A percentile compares a stretch with the other conserved stretches of the same genome.
These are phyloP conservation scores for Ilyonectria robusta DNA, from an alignment of 2,329 filamentous ascomycete species.

Conservation along the genomic window DNA sequence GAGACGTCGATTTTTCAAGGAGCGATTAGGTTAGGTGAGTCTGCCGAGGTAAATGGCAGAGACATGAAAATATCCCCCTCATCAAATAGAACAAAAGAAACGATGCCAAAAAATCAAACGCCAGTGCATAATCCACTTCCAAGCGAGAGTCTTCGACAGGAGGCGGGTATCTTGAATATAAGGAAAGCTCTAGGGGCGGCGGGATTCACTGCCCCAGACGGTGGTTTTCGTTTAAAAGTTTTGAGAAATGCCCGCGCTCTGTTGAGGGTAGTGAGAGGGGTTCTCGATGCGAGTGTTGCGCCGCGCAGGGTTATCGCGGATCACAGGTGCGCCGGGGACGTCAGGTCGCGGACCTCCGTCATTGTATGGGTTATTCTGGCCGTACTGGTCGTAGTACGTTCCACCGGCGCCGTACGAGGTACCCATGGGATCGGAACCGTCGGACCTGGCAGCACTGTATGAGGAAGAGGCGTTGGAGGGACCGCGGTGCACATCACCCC, in stretches of 20 bases:
- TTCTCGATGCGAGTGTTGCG: conserved; percentile 97
- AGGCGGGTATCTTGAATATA: conserved; percentile 48
- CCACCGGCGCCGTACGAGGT: conserved; percentile 63
- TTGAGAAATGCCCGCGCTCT: conserved; percentile 95
- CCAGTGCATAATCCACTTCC: conserved; percentile 46
- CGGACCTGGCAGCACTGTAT: conserved; percentile 88
- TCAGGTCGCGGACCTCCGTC: conserved; percentile 62
- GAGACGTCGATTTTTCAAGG: conserved; percentile 27
- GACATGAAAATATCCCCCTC: conserved; percentile 21
- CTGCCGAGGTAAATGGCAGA: conserved; percentile 13
- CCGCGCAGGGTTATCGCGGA: conserved; percentile 91
- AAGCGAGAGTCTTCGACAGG: conserved; percentile 46
- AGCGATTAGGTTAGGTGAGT: conserved; percentile 29
- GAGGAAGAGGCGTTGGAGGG: conserved; percentile 96
- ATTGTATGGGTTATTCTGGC: conserved; percentile 68
- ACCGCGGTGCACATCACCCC: conserved; percentile 83
- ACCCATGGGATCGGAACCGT: conserved; percentile 71
- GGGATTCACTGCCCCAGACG: conserved; percentile 12
- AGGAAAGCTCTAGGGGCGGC: conserved; percentile 33
- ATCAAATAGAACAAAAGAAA: conserved; percentile 25
- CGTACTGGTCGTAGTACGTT: conserved; percentile 73
- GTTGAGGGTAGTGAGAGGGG: conserved; percentile 88
- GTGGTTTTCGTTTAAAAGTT: conserved; percentile 78
- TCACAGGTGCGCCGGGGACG: conserved; percentile 84
- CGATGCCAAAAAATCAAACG: conserved; percentile 40